phyloP scores from a whole-genome alignment of 345 rosid species.

The Eucalyptus pauciflora region DNA sequence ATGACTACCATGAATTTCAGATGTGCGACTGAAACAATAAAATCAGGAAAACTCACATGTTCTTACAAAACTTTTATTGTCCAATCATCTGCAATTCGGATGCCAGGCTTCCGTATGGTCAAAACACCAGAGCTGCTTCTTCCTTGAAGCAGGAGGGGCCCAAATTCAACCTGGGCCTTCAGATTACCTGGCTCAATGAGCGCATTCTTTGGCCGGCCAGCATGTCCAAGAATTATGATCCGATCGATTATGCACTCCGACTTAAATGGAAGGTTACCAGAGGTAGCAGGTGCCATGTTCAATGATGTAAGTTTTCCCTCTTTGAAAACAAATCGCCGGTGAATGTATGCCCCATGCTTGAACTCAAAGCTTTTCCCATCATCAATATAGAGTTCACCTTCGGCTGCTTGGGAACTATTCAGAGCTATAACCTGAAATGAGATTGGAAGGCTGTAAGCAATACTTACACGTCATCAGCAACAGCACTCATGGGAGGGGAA shows the following conservation, averaged over 20 bases:
- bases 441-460: background rate
- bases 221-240: constrained; percentile 60
- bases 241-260: constrained; percentile 58
- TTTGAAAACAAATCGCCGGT: constrained; percentile 66
- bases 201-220: constrained; percentile 38
- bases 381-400: constrained; percentile 89
- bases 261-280: constrained; percentile 30
- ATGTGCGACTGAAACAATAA: background rate
- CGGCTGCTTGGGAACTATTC: constrained; percentile 79
- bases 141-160: constrained; percentile 45
- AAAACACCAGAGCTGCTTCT: constrained; percentile 26
- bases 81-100: constrained; percentile 74
- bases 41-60: background rate
- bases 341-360: constrained; percentile 56
- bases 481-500: background rate
- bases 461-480: background rate
- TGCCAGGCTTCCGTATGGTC: constrained; percentile 82
- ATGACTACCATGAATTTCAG: background rate
- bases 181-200: constrained; percentile 56
- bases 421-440: constrained; percentile 70
- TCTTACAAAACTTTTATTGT: constrained; percentile 50
- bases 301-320: constrained; percentile 58
- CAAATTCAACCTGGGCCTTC: constrained; percentile 49
- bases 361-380: constrained; percentile 87
- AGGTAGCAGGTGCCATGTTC: constrained; percentile 19